Base-by-base conservation (phyloP, 495 filamentous ascomycete species). In the Penicillium daleae region DNA sequence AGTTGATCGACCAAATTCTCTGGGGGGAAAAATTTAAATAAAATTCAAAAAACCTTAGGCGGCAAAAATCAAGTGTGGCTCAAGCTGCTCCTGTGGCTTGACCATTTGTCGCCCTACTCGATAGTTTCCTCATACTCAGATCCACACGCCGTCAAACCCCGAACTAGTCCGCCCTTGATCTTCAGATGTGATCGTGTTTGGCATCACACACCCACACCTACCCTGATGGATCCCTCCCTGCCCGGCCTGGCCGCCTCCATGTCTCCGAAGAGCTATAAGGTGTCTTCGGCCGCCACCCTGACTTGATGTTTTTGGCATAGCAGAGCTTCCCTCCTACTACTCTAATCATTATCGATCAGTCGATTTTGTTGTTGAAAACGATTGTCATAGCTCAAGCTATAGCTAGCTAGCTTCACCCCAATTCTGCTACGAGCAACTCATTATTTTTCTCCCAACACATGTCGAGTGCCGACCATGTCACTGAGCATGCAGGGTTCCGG, bases 401-500 rank as follows among this genome's bases (percentile, higher is more conserved):
- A 46, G 42, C 19, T 22, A 12, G 42, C 21, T 24, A 22, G 42
- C 12, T 21, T 22, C 42, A 46, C 19, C 8, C 3, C 40, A 13
- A 22, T 46, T 13, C 6, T 21, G 12, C 21, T 46, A 22, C 42
- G 19, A 46, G 42, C 12, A 9, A 46, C 42, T 46, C 21, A 19
- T 21, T 6, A 19, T 42, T 7, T 24, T 22, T 54, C 42, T 49
- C 50, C 7, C 51, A 35, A 51, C 12, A 46, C 31, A 77, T 79
- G 74, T 70, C 72, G 49, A 72, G 64, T 58, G 55, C 37, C 64
- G 62, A 67, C 60, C 50, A 78, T 77, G 71, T 71, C 71, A 63
- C 63, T 79, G 62, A 75, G 72, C 65, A 68, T 72, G 66, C 71
- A 72, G 49, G 71, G 61, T 70, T 73, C 72, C 62, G 77, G 66